phyloP scores from a whole-genome alignment of 2,329 filamentous ascomycete genomes.

The Curvularia sp. region DNA sequence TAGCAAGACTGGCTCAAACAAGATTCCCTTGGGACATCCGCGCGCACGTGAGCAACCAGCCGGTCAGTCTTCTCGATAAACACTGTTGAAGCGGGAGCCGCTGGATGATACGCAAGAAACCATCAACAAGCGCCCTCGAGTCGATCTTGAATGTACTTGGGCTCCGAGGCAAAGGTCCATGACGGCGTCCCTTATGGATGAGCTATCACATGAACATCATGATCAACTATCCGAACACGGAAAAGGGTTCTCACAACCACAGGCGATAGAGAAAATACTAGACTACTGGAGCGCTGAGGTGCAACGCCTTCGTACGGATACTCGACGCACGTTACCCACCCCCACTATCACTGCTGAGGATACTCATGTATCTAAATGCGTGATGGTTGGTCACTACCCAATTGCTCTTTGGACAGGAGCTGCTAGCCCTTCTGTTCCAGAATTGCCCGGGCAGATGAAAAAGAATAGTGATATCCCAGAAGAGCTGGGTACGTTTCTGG shows the following conservation, averaged over 20 bases:
- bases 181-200: not conserved
- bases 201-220: not conserved
- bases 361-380: not conserved
- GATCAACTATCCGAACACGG: not conserved
- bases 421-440: not conserved
- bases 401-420: slow-evolving; percentile 17
- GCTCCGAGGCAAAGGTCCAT: slow-evolving; percentile 11
- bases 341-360: not conserved
- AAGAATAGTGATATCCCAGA: slow-evolving; percentile 5
- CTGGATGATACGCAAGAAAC: not conserved
- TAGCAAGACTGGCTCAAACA: slow-evolving; percentile 28
- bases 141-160: slow-evolving; percentile 19
- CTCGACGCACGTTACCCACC: not conserved
- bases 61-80: not conserved
- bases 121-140: slow-evolving; percentile 21
- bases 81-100: slow-evolving; percentile 7
- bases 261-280: not conserved
- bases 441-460: not conserved
- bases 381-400: slow-evolving; percentile 5
- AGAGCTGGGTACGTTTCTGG: slow-evolving; percentile 9
- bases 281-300: not conserved
- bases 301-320: not conserved
- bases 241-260: too few relatives aligned
- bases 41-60: not conserved
- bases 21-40: slow-evolving; percentile 21